Conservation (phyloP, 75 land plant genomes). For the Larix kaempferi region DNA sequence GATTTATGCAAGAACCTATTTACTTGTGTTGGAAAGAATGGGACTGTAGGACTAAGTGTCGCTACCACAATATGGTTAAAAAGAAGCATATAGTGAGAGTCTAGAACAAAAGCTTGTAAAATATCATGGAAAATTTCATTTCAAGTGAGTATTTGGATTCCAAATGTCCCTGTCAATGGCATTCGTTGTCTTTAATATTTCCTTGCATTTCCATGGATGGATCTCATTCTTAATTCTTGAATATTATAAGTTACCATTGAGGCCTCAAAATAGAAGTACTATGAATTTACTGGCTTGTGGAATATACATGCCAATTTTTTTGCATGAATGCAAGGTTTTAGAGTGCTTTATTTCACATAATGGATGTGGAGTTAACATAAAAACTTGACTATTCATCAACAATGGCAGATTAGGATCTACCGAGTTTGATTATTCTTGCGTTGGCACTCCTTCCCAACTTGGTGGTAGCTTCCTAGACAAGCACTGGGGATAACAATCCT, state of each 20-base stretch:
- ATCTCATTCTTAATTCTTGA: slow-evolving; percentile 72
- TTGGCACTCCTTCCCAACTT: too few relatives aligned
- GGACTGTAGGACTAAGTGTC: slow-evolving; percentile 88
- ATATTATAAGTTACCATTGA: slow-evolving; percentile 69
- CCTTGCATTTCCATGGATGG: slow-evolving; percentile 83
- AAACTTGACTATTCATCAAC: slow-evolving; percentile 84
- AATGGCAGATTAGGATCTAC: slow-evolving; percentile 23
- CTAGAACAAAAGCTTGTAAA: slow-evolving; percentile 67
- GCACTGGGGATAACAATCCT: too few relatives aligned
- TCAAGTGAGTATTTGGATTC: slow-evolving; percentile 69
- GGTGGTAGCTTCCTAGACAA: too few relatives aligned
- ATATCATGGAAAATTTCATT: slow-evolving; percentile 97
- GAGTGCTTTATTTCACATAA: slow-evolving; percentile 83
- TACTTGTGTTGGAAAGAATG: slow-evolving; percentile 76
- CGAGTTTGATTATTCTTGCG: too few relatives aligned
- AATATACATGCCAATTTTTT: slow-evolving; percentile 75
- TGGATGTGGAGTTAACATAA: slow-evolving; percentile 88
- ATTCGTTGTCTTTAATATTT: slow-evolving; percentile 72
- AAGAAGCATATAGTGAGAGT: slow-evolving; percentile 58
- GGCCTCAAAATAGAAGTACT: slow-evolving; percentile 46
- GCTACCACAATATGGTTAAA: slow-evolving; percentile 75
- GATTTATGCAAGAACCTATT: slow-evolving; percentile 68
- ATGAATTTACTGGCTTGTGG: slow-evolving; percentile 86
- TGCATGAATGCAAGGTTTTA: slow-evolving; percentile 92
- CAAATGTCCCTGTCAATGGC: slow-evolving; percentile 94